Percentiles rank a stretch among this genome's conserved stretches.
These are phyloP conservation scores for Blakeslea trispora DNA, from an alignment of 371 early-diverging fungal genomes.

Conservation along the genomic window DNA sequence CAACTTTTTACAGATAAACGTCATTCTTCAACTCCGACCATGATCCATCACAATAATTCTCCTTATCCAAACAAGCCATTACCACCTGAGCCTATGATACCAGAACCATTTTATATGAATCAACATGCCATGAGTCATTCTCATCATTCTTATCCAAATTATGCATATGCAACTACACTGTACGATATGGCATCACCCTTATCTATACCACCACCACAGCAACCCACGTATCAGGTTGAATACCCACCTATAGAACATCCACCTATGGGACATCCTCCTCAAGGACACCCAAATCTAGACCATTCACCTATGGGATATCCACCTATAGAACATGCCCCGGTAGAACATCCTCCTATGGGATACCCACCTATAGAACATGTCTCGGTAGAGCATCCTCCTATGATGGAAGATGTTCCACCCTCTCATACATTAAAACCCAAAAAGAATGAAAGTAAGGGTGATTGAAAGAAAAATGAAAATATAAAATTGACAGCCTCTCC, in stretches of 20 bases:
- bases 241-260: neutral
- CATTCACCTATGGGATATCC: neutral
- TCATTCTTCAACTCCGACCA: constrained; percentile 13
- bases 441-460: constrained; percentile 3
- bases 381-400: no score
- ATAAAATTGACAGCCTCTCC: neutral
- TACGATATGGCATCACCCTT: no score
- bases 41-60: constrained; percentile 14
- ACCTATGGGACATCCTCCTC: neutral
- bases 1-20: constrained; percentile 14
- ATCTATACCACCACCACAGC: neutral
- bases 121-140: neutral
- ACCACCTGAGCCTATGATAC: constrained; percentile 15
- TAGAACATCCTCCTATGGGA: no score
- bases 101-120: no score
- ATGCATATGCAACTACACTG: neutral
- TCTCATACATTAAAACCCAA: no score
- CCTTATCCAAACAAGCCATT: constrained; percentile 14
- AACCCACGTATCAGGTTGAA: neutral
- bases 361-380: no score
- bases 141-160: neutral
- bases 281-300: no score
- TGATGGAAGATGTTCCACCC: no score
- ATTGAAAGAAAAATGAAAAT: constrained; percentile 1
- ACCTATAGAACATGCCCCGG: no score